These are phyloP conservation scores for Hansenula lynferdii DNA, from an alignment of 1,139 yeast species.

Conservation along the genomic window DNA sequence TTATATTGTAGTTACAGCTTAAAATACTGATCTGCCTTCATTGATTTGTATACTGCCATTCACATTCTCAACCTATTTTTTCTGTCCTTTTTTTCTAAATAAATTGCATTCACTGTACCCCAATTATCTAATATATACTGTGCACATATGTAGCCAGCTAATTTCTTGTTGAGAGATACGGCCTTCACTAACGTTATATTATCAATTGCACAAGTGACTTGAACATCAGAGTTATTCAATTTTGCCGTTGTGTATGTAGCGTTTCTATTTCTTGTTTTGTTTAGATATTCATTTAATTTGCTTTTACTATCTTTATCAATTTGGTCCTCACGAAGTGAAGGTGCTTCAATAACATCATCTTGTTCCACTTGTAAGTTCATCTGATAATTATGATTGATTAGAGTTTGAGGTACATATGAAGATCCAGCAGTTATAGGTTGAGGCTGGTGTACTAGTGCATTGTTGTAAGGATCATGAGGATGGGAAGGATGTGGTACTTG, in stretches of 20 bases:
- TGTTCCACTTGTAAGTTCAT: not conserved
- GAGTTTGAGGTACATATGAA: not conserved
- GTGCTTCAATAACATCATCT: not conserved
- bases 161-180: not conserved
- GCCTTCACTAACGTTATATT: not conserved
- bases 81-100: too few relatives aligned
- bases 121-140: conserved; percentile 1
- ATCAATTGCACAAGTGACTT: not conserved
- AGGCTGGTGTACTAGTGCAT: conserved; percentile 1
- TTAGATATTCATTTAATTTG: not conserved
- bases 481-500: not conserved
- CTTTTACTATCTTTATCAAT: not conserved
- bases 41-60: too few relatives aligned
- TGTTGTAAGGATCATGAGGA: not conserved
- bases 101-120: too few relatives aligned
- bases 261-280: not conserved
- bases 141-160: not conserved
- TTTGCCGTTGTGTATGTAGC: not conserved
- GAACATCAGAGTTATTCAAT: conserved; percentile 1
- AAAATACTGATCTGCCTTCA: too few relatives aligned
- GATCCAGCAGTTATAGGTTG: not conserved
- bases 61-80: too few relatives aligned
- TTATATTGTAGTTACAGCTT: too few relatives aligned
- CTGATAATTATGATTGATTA: not conserved
- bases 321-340: not conserved